Conservation (phyloP, 768 basidiomycete genomes). For the Kwoniella newhampshirensis region DNA sequence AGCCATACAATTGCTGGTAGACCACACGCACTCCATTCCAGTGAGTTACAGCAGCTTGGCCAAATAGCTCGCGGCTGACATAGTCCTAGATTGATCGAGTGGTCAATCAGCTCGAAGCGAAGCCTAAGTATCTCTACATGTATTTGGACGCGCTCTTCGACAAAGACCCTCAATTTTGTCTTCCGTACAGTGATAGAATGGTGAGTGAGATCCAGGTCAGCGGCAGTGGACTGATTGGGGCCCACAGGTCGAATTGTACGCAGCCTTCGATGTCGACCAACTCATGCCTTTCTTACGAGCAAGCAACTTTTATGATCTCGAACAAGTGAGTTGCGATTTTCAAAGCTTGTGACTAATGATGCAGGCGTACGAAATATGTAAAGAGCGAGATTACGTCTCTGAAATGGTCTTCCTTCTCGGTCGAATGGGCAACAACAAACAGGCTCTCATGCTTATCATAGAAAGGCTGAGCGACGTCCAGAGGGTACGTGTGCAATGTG, state of each 20-base stretch:
- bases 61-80: conserved; percentile 6
- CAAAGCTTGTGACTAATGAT: neutral
- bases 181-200: conserved; percentile 81
- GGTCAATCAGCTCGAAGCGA: conserved; percentile 74
- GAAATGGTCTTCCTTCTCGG: conserved; percentile 98
- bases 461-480: conserved; percentile 90
- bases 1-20: conserved; percentile 81
- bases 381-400: conserved; percentile 77
- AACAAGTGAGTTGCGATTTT: conserved; percentile 59
- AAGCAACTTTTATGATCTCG: conserved; percentile 86
- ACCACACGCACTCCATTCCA: conserved; percentile 94
- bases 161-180: conserved; percentile 76
- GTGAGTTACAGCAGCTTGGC: conserved; percentile 57
- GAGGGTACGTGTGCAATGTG: conserved; percentile 59
- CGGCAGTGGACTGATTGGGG: neutral
- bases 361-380: conserved; percentile 83
- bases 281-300: conserved; percentile 89
- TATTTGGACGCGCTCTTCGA: conserved; percentile 88
- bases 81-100: conserved; percentile 72
- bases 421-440: conserved; percentile 95
- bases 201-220: conserved; percentile 53
- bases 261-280: conserved; percentile 73
- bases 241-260: conserved; percentile 77
- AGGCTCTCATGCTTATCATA: conserved; percentile 89
- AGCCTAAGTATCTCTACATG: conserved; percentile 80